Base-by-base conservation (phyloP, 1,284 basidiomycete genomes). In the Coniophora puteana region DNA sequence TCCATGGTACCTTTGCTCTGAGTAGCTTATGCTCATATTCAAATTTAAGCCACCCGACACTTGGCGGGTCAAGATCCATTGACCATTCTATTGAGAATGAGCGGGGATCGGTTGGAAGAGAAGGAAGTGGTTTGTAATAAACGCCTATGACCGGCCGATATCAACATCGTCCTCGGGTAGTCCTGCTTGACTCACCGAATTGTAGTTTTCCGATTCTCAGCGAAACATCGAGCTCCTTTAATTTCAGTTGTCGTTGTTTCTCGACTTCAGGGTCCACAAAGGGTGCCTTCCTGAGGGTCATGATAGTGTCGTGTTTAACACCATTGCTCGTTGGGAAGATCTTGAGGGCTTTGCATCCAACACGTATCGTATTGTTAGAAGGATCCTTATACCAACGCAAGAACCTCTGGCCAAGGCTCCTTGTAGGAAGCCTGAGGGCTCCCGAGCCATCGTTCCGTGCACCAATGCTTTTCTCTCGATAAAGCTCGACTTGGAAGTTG, bases 81-180 rank as follows among this genome's bases (percentile, higher is more conserved):
- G 72, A 66, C 74, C 75, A 86, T 62, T 88, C 85, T 6, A 76
- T 65, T 0, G 82, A 85, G 54, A 82, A 88, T 5, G 69, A 65
- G 5, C 81, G 72, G 16, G 71, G 64, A 11, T 53, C 52, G 21
- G 59, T 62, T 17, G 58, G 63, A 10, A 52, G 55, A 23, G 62
- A 59, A 23, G 55, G 55, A 25, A 44, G 50, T 14, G 51, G 42
- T 24, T 51, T 45, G 46, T 59, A 51, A 57, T 67, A 61, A 62
- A 40, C 49, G 14, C 61, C 57, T 59, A 31, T 20, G n/a, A 14
- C n/a, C n/a, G n/a, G n/a, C n/a, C n/a, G n/a, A n/a, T n/a, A n/a
- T n/a, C n/a, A n/a, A n/a, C n/a, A n/a, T n/a, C n/a, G n/a, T n/a
- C n/a, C n/a, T n/a, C n/a, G n/a, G n/a, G n/a, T n/a, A n/a, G n/a